Evolutionary conservation across 2,329 filamentous ascomycete species (phyloP).

Genomic region (Pseudogymnoascus sp.): DNA sequence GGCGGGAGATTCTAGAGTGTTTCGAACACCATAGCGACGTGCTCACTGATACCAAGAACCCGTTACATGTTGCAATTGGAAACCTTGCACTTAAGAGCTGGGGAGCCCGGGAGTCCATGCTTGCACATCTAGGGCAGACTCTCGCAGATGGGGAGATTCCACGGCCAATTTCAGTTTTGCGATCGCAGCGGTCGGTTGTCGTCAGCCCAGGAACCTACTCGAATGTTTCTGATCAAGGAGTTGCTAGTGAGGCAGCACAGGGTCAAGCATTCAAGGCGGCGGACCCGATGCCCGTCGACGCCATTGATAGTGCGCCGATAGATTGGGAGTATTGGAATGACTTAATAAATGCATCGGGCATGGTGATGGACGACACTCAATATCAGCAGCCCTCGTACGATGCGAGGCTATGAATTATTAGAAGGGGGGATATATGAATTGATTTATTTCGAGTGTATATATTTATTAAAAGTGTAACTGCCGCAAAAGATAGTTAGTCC

Average conservation of each 20-base stretch:
- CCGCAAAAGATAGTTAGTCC: not conserved
- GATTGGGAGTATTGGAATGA: constrained; percentile 27
- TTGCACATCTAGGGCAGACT: constrained; percentile 9
- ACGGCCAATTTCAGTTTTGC: constrained; percentile 17
- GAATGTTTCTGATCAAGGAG: constrained; percentile 8
- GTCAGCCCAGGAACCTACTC: not conserved
- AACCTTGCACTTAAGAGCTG: constrained; percentile 26
- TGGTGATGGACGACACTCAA: not conserved
- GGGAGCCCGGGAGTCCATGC: constrained; percentile 21
- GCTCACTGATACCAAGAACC: constrained; percentile 21
- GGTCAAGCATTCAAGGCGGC: constrained; percentile 7
- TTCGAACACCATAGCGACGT: constrained; percentile 25
- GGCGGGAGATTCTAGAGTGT: constrained; percentile 23
- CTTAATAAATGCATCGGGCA: constrained; percentile 19
- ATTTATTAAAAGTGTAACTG: not conserved
- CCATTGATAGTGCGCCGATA: constrained; percentile 14
- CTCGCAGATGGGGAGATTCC: constrained; percentile 13
- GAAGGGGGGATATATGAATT: not conserved
- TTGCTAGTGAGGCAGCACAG: constrained; percentile 10
- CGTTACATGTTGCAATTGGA: constrained; percentile 22
- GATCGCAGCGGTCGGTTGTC: constrained; percentile 18
- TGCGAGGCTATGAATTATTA: not conserved
- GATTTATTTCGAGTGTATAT: not conserved
- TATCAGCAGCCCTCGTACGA: not conserved
- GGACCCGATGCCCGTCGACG: constrained; percentile 18